Percentiles rank a stretch among this genome's conserved stretches.
Conservation (phyloP, 441 rosid genomes). For the Populus hybrid region DNA sequence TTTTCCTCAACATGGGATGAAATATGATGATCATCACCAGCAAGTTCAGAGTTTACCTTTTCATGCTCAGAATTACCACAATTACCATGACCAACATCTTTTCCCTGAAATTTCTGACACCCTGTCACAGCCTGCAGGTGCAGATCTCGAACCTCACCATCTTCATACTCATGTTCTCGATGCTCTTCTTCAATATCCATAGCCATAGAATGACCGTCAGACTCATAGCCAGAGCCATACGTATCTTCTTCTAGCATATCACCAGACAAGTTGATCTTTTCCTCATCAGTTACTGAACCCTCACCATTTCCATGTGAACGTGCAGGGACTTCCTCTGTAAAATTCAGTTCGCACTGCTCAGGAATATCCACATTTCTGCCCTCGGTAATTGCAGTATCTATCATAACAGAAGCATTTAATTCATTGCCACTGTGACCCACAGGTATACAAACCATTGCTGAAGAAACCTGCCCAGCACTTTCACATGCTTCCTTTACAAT, state of each 20-base stretch:
- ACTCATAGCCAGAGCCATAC: slow-evolving; percentile 45
- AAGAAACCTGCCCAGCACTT: slow-evolving; percentile 22
- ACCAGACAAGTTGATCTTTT: slow-evolving; percentile 54
- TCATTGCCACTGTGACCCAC: slow-evolving; percentile 27
- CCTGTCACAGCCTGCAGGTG: slow-evolving; percentile 21
- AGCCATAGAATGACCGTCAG: slow-evolving; percentile 43
- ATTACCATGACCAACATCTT: slow-evolving; percentile 23
- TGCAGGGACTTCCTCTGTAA: slow-evolving; percentile 24
- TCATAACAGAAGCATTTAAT: slow-evolving; percentile 28
- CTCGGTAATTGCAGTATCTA: slow-evolving; percentile 29
- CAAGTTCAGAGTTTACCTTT: slow-evolving; percentile 20
- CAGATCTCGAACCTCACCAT: slow-evolving; percentile 61
- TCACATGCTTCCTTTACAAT: slow-evolving; percentile 27
- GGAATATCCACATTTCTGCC: slow-evolving; percentile 28
- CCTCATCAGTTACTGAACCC: slow-evolving; percentile 50
- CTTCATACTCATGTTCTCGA: slow-evolving; percentile 48
- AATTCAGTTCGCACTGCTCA: slow-evolving; percentile 23
- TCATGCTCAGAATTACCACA: slow-evolving; percentile 30
- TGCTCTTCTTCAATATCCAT: slow-evolving; percentile 40
- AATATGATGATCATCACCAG: slow-evolving; percentile 23
- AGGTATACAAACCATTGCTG: slow-evolving; percentile 20
- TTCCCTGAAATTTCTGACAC: slow-evolving; percentile 24
- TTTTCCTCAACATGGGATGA: slow-evolving; percentile 33
- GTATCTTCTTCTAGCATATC: slow-evolving; percentile 47
- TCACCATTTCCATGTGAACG: slow-evolving; percentile 42